Evolutionary conservation across 495 filamentous ascomycete genomes (phyloP).

Genomic region (Hypoxylon intermedium): DNA sequence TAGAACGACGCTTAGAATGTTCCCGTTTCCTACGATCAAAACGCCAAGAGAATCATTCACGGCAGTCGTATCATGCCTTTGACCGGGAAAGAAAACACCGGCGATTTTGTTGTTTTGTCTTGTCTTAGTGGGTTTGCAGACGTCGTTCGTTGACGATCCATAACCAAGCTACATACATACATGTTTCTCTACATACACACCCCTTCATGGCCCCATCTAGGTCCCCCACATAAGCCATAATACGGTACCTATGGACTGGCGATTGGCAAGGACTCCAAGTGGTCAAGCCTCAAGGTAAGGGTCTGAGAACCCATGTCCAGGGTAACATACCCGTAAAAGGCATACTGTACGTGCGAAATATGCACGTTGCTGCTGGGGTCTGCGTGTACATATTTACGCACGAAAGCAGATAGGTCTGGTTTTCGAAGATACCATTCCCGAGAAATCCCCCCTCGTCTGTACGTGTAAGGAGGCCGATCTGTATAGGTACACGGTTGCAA

Average conservation of each 20-base stretch:
- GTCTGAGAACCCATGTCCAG: neutral
- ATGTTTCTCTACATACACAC: neutral
- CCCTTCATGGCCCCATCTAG: neutral
- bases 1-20: neutral
- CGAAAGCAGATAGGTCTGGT: neutral
- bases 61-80: conserved; percentile 14
- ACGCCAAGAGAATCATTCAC: conserved; percentile 1
- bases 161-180: conserved; percentile 4
- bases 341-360: conserved; percentile 5
- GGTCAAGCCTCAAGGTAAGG: conserved; percentile 19
- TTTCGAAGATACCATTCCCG: conserved; percentile 6
- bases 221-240: conserved; percentile 9
- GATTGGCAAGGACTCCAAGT: conserved; percentile 9
- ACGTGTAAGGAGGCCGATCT: no score
- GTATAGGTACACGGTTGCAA: neutral
- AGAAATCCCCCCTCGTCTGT: neutral
- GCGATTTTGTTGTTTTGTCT: conserved; percentile 7
- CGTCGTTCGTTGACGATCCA: conserved; percentile 3
- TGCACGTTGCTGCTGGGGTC: neutral
- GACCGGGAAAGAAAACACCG: conserved; percentile 9
- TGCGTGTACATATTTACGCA: neutral
- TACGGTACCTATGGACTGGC: neutral
- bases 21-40: neutral
- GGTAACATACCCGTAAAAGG: conserved; percentile 1
- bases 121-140: neutral